phyloP scores from a whole-genome alignment of 495 filamentous ascomycete genomes.

The Penicillium samsonianum region DNA sequence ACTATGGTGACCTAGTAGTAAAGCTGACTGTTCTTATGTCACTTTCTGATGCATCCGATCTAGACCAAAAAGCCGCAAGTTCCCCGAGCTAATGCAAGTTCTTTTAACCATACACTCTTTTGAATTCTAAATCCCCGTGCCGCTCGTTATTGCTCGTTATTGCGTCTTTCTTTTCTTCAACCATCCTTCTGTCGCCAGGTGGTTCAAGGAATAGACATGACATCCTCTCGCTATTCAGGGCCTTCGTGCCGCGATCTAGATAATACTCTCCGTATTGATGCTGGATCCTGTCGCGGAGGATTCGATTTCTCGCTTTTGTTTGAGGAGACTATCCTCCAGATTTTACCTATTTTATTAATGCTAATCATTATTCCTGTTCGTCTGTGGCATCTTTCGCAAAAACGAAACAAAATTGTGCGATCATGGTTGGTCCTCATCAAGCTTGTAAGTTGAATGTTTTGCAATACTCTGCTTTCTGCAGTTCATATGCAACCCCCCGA shows the following conservation, averaged over 20 bases:
- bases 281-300: slow-evolving; percentile 45
- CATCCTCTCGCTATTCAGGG: slow-evolving; percentile 22
- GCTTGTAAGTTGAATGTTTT: slow-evolving; percentile 35
- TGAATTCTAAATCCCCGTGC: slow-evolving; percentile 16
- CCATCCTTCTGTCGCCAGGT: slow-evolving; percentile 15
- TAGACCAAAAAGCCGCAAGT: slow-evolving; percentile 16
- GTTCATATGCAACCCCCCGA: background rate
- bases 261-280: slow-evolving; percentile 46
- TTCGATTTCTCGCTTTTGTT: slow-evolving; percentile 66
- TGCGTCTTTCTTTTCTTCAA: slow-evolving; percentile 19
- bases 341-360: slow-evolving; percentile 51
- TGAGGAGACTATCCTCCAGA: slow-evolving; percentile 55
- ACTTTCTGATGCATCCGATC: slow-evolving; percentile 29
- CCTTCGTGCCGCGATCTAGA: slow-evolving; percentile 40
- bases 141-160: slow-evolving; percentile 13
- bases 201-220: slow-evolving; percentile 36
- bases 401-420: slow-evolving; percentile 47
- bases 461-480: background rate
- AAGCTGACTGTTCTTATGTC: background rate
- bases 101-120: slow-evolving; percentile 13
- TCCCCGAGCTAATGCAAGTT: slow-evolving; percentile 18
- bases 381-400: slow-evolving; percentile 44
- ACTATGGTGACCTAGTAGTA: background rate
- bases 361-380: slow-evolving; percentile 51
- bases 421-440: slow-evolving; percentile 44